Evolutionary conservation across 495 filamentous ascomycete genomes (phyloP), one percentile per base, ranked within the genome.

Genomic region (Lasiosphaeria ovina): DNA sequence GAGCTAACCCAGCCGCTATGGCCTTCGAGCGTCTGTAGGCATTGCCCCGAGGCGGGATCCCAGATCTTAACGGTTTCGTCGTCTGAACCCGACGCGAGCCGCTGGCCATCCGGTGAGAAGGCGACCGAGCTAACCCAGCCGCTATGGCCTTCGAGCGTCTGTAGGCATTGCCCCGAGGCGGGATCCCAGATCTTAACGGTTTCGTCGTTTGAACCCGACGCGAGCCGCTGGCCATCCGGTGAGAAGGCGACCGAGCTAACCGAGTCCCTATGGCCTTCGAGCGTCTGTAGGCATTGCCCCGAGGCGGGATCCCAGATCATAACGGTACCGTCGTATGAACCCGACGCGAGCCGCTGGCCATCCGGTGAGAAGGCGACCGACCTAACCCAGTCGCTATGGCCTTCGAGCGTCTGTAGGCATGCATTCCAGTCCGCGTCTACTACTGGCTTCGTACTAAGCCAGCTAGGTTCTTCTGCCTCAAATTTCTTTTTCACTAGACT

Each of bases 251-350:
- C 51, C 7, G 51, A 53, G 11, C 11, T 11, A 24, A 11, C 49
- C 47, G 17, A 11, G 17, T 16, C 17, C 56, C 8, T 38, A n/a
- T n/a, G n/a, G n/a, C n/a, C n/a, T n/a, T n/a, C n/a, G n/a, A n/a
- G n/a, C n/a, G n/a, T n/a, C n/a, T n/a, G n/a, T n/a, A n/a, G n/a
- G n/a, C n/a, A n/a, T n/a, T n/a, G n/a, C n/a, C n/a, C n/a, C n/a
- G n/a, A 55, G 6, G 61, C 63, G 2, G 24, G 0, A 35, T 54
- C 48, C 60, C 64, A 59, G n/a, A 71, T 57, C 40, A 63, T 62
- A 3, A 16, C 61, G 0, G 91, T 95, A 62, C 88, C 85, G 73
- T 97, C 92, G 3, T 89, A 89, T 0, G 92, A 96, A 10, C 87
- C 86, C 0, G 92, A 96, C 33, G 90, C 91, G 16, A 97, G 84